Percentiles rank a stretch among this genome's conserved stretches.
Conservation (phyloP, 2,329 filamentous ascomycete genomes). For the Torrubiellomyces zombiae region DNA sequence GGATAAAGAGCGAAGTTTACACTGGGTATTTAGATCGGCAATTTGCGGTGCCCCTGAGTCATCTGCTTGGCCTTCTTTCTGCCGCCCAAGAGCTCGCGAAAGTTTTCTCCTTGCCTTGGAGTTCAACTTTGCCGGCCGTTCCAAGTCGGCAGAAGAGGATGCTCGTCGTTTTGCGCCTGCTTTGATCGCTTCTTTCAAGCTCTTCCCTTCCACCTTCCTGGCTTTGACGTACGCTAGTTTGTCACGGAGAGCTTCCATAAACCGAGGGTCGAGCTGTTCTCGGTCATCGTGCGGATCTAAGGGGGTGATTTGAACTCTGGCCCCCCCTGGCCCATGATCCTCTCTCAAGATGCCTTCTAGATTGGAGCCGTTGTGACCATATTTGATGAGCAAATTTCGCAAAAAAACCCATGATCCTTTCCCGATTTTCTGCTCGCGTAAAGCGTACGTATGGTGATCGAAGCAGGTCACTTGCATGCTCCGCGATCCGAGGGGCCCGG, state of each 20-base stretch:
- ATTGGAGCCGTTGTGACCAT: conserved; percentile 28
- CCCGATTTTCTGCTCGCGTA: conserved; percentile 34
- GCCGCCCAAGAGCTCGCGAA: conserved; percentile 3
- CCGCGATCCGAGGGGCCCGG: conserved; percentile 56
- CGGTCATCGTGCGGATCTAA: conserved; percentile 23
- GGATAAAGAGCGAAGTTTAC: conserved; percentile 7
- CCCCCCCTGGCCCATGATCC: conserved; percentile 27
- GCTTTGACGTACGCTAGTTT: conserved; percentile 46
- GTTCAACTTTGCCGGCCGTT: conserved; percentile 10
- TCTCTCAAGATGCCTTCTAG: conserved; percentile 59
- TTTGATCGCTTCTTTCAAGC: conserved; percentile 19
- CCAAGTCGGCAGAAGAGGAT: conserved; percentile 8
- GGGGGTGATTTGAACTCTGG: conserved; percentile 40
- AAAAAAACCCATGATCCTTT: conserved; percentile 47
- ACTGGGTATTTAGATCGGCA: conserved; percentile 15
- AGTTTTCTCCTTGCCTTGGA: conserved; percentile 9
- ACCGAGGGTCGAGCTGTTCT: conserved; percentile 26
- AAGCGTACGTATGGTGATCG: conserved; percentile 45
- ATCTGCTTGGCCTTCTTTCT: conserved; percentile 4
- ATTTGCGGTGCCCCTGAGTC: conserved; percentile 10
- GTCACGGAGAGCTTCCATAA: conserved; percentile 43
- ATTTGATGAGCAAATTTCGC: conserved; percentile 56
- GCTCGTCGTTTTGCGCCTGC: conserved; percentile 22
- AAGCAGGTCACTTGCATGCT: conserved; percentile 58
- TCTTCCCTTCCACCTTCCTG: conserved; percentile 22